Percentiles rank a stretch among this genome's conserved stretches.
Evolutionary conservation across 768 basidiomycete genomes (phyloP).

Genomic region (Steccherinum ochraceum): DNA sequence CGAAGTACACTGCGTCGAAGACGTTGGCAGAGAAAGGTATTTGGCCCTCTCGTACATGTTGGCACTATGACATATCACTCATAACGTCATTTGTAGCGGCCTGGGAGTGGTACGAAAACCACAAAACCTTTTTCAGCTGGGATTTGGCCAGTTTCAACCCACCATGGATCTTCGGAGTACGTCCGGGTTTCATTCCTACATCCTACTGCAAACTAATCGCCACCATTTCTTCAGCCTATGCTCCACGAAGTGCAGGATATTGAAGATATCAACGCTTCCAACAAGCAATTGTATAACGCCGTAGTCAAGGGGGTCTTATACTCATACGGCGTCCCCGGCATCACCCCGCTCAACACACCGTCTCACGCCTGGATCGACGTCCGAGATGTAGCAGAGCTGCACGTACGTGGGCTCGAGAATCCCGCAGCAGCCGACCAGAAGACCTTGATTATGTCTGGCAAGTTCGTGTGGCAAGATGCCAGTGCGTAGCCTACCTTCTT

Average conservation of each 20-base stretch:
- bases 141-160: conserved; percentile 48
- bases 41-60: no score
- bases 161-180: conserved; percentile 27
- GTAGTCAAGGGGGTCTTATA: neutral
- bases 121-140: conserved; percentile 37
- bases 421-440: conserved; percentile 28
- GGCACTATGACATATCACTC: no score
- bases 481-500: neutral
- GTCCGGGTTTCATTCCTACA: neutral
- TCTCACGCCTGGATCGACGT: conserved; percentile 26
- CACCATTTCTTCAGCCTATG: neutral
- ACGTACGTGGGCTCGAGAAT: conserved; percentile 23
- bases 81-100: no score
- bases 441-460: neutral
- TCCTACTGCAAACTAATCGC: no score
- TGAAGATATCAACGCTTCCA: neutral
- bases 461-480: neutral
- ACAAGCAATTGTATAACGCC: neutral
- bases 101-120: conserved; percentile 39
- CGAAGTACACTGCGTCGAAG: conserved; percentile 51
- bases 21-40: conserved; percentile 39
- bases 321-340: no score
- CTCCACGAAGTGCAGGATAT: neutral
- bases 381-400: conserved; percentile 27
- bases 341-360: neutral